These are phyloP conservation scores for Rhizoctonia solani DNA, from an alignment of 1,284 basidiomycete species.

Conservation along the genomic window DNA sequence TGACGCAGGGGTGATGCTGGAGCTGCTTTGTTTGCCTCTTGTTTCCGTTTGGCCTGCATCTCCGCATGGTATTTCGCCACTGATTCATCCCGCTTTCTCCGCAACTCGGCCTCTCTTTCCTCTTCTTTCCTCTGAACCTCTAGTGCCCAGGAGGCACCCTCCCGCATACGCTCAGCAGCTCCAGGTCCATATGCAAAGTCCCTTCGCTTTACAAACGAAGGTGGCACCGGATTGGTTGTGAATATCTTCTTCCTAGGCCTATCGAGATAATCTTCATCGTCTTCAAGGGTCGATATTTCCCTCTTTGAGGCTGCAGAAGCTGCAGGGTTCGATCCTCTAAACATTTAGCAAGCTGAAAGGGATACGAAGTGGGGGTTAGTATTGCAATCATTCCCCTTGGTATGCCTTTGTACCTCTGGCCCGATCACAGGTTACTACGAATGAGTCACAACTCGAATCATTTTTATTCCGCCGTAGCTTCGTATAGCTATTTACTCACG, in stretches of 20 bases:
- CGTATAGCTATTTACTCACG: not conserved
- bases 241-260: conserved; percentile 34
- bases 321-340: not conserved
- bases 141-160: conserved; percentile 23
- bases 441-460: not conserved
- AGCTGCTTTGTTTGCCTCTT: not conserved
- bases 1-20: not conserved
- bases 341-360: conserved; percentile 11
- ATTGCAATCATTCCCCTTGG: not conserved
- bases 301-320: conserved; percentile 10
- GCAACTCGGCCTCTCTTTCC: conserved; percentile 20
- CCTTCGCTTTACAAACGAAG: conserved; percentile 30
- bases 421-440: too few species aligned
- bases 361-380: conserved; percentile 3
- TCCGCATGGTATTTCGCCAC: conserved; percentile 28
- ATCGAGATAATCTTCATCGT: conserved; percentile 34
- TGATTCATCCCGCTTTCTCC: conserved; percentile 13
- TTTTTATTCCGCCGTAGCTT: not conserved
- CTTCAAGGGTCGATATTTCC: conserved; percentile 28
- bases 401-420: not conserved
- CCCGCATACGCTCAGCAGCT: conserved; percentile 29
- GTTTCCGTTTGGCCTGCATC: conserved; percentile 1
- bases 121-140: conserved; percentile 29
- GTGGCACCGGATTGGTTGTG: conserved; percentile 31
- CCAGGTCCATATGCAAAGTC: conserved; percentile 33